Conservation (phyloP, 1,139 yeast species). For the Zygoascus sp. region DNA sequence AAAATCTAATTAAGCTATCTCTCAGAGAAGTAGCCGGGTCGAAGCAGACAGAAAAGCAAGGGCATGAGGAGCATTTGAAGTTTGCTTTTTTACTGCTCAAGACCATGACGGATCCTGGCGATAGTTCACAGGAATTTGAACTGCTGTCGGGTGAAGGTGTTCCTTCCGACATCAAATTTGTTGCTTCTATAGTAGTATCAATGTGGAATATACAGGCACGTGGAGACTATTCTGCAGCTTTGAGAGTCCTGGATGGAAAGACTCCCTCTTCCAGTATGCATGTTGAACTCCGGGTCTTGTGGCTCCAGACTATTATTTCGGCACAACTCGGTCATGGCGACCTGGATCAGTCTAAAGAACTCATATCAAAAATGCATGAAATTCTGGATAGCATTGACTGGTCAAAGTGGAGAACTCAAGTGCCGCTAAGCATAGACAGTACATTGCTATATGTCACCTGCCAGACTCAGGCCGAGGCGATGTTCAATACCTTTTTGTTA, state of each 20-base stretch:
- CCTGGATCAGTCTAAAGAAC: neutral
- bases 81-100: conserved; percentile 3
- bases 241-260: neutral
- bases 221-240: conserved; percentile 3
- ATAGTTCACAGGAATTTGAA: neutral
- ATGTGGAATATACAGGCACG: conserved; percentile 7
- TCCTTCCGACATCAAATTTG: neutral
- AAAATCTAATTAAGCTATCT: neutral
- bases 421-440: conserved; percentile 2
- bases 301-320: neutral
- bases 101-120: conserved; percentile 4
- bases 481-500: conserved; percentile 8
- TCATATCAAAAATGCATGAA: conserved; percentile 5
- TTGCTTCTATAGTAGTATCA: neutral
- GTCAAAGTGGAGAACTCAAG: conserved; percentile 7
- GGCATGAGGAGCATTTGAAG: neutral
- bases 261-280: neutral
- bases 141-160: neutral
- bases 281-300: conserved; percentile 6
- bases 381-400: conserved; percentile 7
- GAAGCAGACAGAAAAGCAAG: too few relatives aligned
- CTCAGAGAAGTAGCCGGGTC: neutral
- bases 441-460: neutral
- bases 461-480: conserved; percentile 2
- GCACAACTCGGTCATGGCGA: conserved; percentile 6